Base-by-base conservation (phyloP, 2,329 filamentous ascomycete species). In the Trichoderma polysporum region DNA sequence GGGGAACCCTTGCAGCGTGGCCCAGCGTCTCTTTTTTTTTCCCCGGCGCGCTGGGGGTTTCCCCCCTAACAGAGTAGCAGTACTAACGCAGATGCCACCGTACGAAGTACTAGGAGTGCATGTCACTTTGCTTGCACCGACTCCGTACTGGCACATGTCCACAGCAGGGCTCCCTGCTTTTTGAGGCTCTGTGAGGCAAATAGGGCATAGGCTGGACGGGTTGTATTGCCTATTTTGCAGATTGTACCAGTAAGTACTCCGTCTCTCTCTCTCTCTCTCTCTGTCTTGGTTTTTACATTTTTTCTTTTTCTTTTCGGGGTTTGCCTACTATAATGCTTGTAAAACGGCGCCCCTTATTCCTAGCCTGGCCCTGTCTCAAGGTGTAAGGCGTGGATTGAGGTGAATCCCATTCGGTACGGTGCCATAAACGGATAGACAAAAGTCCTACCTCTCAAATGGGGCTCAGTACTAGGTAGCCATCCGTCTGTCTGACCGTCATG, bases 161-260 rank as follows among this genome's bases (percentile, higher is more conserved):
- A 19, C 41, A 12, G 41, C 41, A 61, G 47, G 58, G 45, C 31
- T 61, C 29, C 58, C 58, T 52, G 45, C 39, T 45, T 25, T 1
- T 31, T 61, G 58, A 61, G 58, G 58, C 58, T 61, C 58, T 61
- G 45, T 47, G 47, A 7, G 22, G 49, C 49, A 52, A 52, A 52
- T 52, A 19, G 27, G 41, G 49, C 49, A 52, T 52, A 31, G 49
- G 49, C 27, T 17, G 49, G 58, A 19, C 4, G 31, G 10, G 9
- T 25, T 17, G 27, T n/a, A 45, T 19, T 45, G n/a, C n/a, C n/a
- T 15, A 39, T 39, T 39, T 10, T 39, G 37, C 37, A 39, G 37
- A 39, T 39, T 5, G 37, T 39, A n/a, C n/a, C n/a, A n/a, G n/a
- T n/a, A n/a, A n/a, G n/a, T n/a, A n/a, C n/a, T n/a, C n/a, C n/a